Conservation (phyloP, 331 rosid species). For the Saraca asoca region DNA sequence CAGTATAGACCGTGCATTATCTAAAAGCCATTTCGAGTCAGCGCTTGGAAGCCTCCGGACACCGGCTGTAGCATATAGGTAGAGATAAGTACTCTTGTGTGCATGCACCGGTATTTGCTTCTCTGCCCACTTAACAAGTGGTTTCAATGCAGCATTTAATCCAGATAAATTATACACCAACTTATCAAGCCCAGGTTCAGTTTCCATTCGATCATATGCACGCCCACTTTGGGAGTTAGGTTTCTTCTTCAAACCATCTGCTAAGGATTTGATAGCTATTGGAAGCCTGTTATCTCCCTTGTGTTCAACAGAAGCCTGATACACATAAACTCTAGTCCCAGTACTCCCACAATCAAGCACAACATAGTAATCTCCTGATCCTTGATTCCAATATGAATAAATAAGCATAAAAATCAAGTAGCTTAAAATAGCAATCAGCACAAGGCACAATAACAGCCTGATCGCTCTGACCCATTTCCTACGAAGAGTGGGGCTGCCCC, state of each 20-base stretch:
- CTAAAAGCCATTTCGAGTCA: constrained; percentile 79
- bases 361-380: constrained; percentile 65
- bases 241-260: constrained; percentile 42
- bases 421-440: constrained; percentile 50
- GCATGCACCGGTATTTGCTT: constrained; percentile 75
- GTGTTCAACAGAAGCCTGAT: constrained; percentile 55
- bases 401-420: constrained; percentile 50
- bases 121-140: constrained; percentile 81
- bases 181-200: constrained; percentile 93
- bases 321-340: constrained; percentile 78
- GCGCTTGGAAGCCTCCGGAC: constrained; percentile 72
- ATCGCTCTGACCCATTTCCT: constrained; percentile 58
- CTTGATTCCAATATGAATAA: constrained; percentile 70
- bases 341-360: constrained; percentile 98
- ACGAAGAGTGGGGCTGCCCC: constrained; percentile 38
- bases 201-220: constrained; percentile 88
- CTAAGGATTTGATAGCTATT: constrained; percentile 47
- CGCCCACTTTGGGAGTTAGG: constrained; percentile 53
- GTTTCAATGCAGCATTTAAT: constrained; percentile 65
- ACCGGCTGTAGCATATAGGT: constrained; percentile 91
- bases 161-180: constrained; percentile 69
- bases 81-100: constrained; percentile 68
- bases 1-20: constrained; percentile 78
- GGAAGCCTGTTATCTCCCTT: constrained; percentile 60
- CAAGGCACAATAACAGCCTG: constrained; percentile 44